Percentiles rank a stretch among this genome's conserved stretches.
These are phyloP conservation scores for Yamagishiella unicocca DNA, from an alignment of 139 green algal genomes.

Conservation along the genomic window DNA sequence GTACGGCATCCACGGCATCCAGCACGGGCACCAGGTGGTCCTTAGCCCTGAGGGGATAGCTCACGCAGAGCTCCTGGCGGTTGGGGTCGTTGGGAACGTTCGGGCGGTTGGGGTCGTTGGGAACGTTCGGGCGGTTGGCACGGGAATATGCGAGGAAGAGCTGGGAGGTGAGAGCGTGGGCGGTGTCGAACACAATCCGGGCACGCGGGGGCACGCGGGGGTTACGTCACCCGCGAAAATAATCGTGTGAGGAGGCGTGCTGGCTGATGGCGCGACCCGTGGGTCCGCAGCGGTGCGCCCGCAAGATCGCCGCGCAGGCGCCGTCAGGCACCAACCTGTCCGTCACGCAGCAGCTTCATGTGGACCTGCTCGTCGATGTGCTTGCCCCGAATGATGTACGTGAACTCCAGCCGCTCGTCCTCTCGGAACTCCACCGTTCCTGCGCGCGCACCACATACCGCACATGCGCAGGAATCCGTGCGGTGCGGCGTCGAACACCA, in stretches of 20 bases:
- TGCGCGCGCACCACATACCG: neutral
- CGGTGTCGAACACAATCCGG: too few species aligned
- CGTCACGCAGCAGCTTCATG: conserved; percentile 66
- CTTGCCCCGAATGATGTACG: conserved; percentile 67
- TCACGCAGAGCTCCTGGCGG: conserved; percentile 59
- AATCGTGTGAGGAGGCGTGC: too few species aligned
- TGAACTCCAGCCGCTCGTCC: conserved; percentile 78
- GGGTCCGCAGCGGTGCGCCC: too few species aligned
- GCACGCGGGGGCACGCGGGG: too few species aligned
- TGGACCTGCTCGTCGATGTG: conserved; percentile 73
- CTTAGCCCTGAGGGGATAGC: conserved; percentile 65
- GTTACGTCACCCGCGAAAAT: too few species aligned
- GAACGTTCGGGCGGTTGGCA: conserved; percentile 2
- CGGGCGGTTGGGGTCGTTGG: conserved; percentile 12
- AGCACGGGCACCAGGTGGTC: conserved; percentile 79
- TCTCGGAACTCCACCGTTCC: conserved; percentile 74
- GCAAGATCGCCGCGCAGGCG: too few species aligned
- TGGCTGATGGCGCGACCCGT: too few species aligned
- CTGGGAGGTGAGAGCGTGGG: too few species aligned
- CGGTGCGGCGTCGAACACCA: too few species aligned
- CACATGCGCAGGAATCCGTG: neutral
- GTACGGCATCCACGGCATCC: conserved; percentile 77
- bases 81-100: conserved; percentile 5
- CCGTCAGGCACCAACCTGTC: conserved; percentile 57
- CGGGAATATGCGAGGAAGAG: too few species aligned